Base-by-base conservation (phyloP, 371 early-diverging fungal species). In the Parasitella parasitica region DNA sequence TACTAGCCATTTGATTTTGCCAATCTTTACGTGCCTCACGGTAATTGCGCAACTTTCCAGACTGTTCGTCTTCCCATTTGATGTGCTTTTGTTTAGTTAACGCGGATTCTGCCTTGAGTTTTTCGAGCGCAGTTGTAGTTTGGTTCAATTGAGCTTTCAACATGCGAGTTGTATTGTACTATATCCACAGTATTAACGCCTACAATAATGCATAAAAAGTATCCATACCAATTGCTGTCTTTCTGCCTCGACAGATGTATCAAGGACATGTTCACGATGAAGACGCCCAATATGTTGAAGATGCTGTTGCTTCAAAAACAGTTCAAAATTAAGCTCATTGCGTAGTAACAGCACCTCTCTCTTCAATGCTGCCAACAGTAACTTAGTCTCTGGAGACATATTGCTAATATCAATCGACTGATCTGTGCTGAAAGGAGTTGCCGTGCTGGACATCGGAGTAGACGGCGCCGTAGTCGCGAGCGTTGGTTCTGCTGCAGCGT, bases 271-370 rank as follows among this genome's bases (percentile, higher is more conserved):
- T 13, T 86, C 85, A 12, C 83, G 83, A 63, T 88, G 86, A 8
- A 88, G 68, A 30, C 85, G 73, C 18, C 84, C 86, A 43, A 88
- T 86, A 56, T 88, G 88, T 54, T 86, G 88, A 8, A 86, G 72
- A 61, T 88, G 84, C 16, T 88, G 88, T 54, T 88, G 88, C 51
- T 86, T 85, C 38, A 88, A 71, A 59, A 86, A 88, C 15, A 86
- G 57, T 60, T 88, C 88, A 72, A 86, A 88, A 37, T 86, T 88
- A 24, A 88, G 68, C 54, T 86, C 86, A 39, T 88, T 88, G 57
- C 81, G 70, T 9, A 86, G 67, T 35, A 88, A 54, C 34, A 88
- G 51, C 1, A 88, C 77, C 51, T 88, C 86, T 9, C 86, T 76
- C 48, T 86, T 85, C 15, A 88, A 59, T 7, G 73, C 75, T 20